These are phyloP conservation scores for Teratosphaeria destructans DNA, from an alignment of 2,329 filamentous ascomycete species.

Conservation along the genomic window DNA sequence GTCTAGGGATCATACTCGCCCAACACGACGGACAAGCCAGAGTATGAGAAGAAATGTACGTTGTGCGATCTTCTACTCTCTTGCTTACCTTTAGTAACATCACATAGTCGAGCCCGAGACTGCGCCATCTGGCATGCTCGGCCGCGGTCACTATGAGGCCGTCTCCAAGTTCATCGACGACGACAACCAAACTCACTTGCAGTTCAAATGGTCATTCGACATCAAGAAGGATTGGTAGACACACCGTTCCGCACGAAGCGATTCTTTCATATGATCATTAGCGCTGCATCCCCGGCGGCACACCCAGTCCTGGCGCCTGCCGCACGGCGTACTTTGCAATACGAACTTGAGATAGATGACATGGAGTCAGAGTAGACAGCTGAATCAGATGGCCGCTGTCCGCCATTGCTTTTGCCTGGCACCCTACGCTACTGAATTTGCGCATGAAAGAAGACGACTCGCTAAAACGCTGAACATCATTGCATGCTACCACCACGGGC, in stretches of 20 bases:
- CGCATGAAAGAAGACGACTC: background rate
- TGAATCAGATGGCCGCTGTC: background rate
- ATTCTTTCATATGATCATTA: background rate
- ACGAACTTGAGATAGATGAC: background rate
- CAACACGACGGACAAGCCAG: constrained; percentile 74
- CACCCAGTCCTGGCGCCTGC: background rate
- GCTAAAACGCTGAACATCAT: constrained; percentile 15
- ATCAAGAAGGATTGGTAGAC: constrained; percentile 89
- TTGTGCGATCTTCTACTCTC: constrained; percentile 8
- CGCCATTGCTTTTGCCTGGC: background rate
- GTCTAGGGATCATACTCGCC: constrained; percentile 79
- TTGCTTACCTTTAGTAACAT: background rate
- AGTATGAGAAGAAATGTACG: constrained; percentile 89
- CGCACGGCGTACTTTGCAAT: background rate
- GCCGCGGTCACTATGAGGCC: constrained; percentile 82
- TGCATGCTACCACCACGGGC: background rate
- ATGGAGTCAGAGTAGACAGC: background rate
- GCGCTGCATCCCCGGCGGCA: background rate
- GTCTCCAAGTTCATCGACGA: constrained; percentile 89
- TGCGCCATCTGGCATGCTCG: constrained; percentile 82
- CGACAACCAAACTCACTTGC: constrained; percentile 78
- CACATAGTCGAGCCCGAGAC: constrained; percentile 74
- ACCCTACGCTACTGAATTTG: background rate
- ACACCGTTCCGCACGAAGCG: background rate
- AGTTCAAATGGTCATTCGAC: constrained; percentile 94